Conservation (phyloP, 768 basidiomycete species). For the Agrocybe chaxingu region DNA sequence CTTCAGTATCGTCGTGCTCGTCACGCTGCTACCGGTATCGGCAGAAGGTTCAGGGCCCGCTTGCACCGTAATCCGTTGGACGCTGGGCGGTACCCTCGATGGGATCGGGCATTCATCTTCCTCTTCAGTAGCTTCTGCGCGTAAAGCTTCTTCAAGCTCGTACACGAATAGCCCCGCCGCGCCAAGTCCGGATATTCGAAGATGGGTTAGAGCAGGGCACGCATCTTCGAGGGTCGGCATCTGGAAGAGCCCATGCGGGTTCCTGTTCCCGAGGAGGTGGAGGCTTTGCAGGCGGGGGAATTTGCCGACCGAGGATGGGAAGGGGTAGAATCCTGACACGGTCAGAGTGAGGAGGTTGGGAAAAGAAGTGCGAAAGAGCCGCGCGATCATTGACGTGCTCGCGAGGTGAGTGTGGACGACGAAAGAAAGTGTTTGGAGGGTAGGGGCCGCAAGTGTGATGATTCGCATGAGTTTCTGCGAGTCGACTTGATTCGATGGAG, state of each 20-base stretch:
- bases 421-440: conserved; percentile 39
- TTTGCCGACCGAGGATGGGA: conserved; percentile 30
- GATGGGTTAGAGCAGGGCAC: conserved; percentile 35
- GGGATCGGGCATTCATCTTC: conserved; percentile 15
- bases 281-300: conserved; percentile 35
- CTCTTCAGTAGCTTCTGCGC: not conserved
- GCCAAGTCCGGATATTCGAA: conserved; percentile 41
- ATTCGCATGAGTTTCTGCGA: conserved; percentile 24
- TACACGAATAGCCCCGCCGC: conserved; percentile 38
- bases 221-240: conserved; percentile 32
- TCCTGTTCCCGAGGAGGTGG: conserved; percentile 47
- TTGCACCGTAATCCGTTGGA: conserved; percentile 24
- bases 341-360: conserved; percentile 39
- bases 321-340: conserved; percentile 49
- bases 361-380: conserved; percentile 39
- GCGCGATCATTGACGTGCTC: conserved; percentile 37
- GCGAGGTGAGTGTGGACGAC: conserved; percentile 25
- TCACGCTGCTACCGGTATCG: conserved; percentile 3
- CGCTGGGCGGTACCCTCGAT: conserved; percentile 20
- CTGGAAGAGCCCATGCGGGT: conserved; percentile 45
- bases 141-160: conserved; percentile 35
- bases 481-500: conserved; percentile 3
- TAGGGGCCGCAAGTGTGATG: conserved; percentile 35
- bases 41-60: conserved; percentile 20
- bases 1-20: conserved; percentile 11